phyloP scores from a whole-genome alignment of 148 eudicot species.

The Rhododendron simsii region DNA sequence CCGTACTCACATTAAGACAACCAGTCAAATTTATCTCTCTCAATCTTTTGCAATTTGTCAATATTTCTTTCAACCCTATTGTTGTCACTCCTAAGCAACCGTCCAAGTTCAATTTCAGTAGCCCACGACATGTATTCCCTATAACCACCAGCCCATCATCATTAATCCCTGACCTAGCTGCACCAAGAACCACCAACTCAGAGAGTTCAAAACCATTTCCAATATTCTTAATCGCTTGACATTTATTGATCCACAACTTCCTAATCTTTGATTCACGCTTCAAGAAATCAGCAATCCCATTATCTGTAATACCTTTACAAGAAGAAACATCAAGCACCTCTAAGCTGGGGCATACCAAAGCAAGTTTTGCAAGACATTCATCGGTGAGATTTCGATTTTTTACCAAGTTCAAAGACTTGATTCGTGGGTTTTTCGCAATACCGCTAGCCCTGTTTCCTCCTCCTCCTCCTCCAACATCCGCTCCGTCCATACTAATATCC shows the following conservation, averaged over 20 bases:
- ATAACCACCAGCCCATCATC: slow-evolving; percentile 44
- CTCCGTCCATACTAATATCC: slow-evolving; percentile 44
- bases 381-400: slow-evolving; percentile 31
- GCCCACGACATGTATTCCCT: slow-evolving; percentile 44
- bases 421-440: slow-evolving; percentile 18
- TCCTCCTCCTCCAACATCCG: slow-evolving; percentile 33
- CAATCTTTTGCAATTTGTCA: too few species aligned
- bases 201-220: slow-evolving; percentile 40
- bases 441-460: slow-evolving; percentile 20
- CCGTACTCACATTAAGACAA: too few species aligned
- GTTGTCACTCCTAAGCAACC: slow-evolving; percentile 44
- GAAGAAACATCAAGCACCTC: slow-evolving; percentile 46
- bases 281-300: slow-evolving; percentile 43
- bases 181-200: slow-evolving; percentile 38
- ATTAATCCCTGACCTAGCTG: slow-evolving; percentile 42
- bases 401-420: slow-evolving; percentile 36
- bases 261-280: slow-evolving; percentile 31
- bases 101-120: slow-evolving; percentile 40
- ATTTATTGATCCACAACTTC: slow-evolving; percentile 47
- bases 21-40: too few species aligned
- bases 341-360: slow-evolving; percentile 46
- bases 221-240: slow-evolving; percentile 38
- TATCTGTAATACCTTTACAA: slow-evolving; percentile 34
- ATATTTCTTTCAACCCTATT: too few species aligned
- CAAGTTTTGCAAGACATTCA: slow-evolving; percentile 41